phyloP scores from a whole-genome alignment of 1,139 yeast species.

The Sugiyamaella novakii region DNA sequence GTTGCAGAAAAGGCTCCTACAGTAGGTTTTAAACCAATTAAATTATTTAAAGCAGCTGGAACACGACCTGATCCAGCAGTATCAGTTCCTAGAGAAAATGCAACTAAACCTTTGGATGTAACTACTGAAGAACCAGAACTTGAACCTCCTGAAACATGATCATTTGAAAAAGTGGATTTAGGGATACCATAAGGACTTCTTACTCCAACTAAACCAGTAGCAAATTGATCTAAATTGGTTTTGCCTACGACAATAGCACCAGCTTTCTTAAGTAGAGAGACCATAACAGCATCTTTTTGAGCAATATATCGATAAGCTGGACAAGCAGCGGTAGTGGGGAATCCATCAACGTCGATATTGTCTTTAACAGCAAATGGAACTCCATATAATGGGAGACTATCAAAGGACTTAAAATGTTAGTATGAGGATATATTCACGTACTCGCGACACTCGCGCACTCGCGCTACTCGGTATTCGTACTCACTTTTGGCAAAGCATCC shows the following conservation, averaged over 20 bases:
- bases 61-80: slow-evolving; percentile 99
- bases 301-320: slow-evolving; percentile 77
- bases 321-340: slow-evolving; percentile 92
- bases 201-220: slow-evolving; percentile 94
- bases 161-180: slow-evolving; percentile 69
- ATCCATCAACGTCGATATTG: slow-evolving; percentile 83
- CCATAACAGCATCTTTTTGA: slow-evolving; percentile 70
- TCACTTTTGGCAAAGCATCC: slow-evolving; percentile 55
- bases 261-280: slow-evolving; percentile 64
- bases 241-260: slow-evolving; percentile 94
- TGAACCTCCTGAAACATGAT: slow-evolving; percentile 91
- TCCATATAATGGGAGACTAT: slow-evolving; percentile 75
- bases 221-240: slow-evolving; percentile 93
- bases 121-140: slow-evolving; percentile 94
- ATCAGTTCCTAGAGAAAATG: slow-evolving; percentile 88
- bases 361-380: slow-evolving; percentile 95
- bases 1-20: slow-evolving; percentile 79
- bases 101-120: slow-evolving; percentile 86
- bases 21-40: slow-evolving; percentile 90
- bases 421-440: too few relatives aligned
- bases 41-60: slow-evolving; percentile 93
- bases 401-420: too few relatives aligned
- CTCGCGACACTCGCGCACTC: too few relatives aligned
- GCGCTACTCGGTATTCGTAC: too few relatives aligned
- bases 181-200: slow-evolving; percentile 93